Percentiles rank a stretch among this genome's conserved stretches.
These are phyloP conservation scores for Chytridium lagenaria DNA, from an alignment of 371 early-diverging fungal genomes.

Conservation along the genomic window DNA sequence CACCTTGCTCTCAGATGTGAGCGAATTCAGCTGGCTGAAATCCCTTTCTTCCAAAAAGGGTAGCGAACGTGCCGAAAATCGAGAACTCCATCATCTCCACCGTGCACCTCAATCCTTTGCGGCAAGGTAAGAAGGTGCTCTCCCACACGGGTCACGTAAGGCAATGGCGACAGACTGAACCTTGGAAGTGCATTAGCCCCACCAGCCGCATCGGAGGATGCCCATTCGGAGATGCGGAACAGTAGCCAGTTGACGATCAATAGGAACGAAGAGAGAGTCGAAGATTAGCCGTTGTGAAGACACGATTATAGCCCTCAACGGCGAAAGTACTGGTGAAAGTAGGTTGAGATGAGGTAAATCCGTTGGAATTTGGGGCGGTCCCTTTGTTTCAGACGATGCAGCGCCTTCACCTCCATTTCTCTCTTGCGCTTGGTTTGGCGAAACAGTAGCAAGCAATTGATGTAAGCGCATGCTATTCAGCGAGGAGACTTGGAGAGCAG, in stretches of 20 bases:
- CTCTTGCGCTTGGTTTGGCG: background rate
- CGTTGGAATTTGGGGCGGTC: background rate
- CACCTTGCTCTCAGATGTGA: too few relatives aligned
- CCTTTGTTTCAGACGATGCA: background rate
- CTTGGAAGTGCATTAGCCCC: slow-evolving; percentile 51
- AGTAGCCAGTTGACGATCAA: slow-evolving; percentile 54
- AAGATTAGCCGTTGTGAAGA: slow-evolving; percentile 66
- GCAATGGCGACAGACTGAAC: slow-evolving; percentile 67
- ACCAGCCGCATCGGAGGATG: slow-evolving; percentile 21
- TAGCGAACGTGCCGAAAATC: slow-evolving; percentile 62
- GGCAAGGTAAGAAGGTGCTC: slow-evolving; percentile 72
- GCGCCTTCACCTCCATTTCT: too few relatives aligned
- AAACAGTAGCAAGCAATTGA: slow-evolving; percentile 37
- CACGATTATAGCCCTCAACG: slow-evolving; percentile 42
- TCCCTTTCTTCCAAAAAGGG: slow-evolving; percentile 55
- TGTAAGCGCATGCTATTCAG: slow-evolving; percentile 61
- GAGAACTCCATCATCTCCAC: slow-evolving; percentile 57
- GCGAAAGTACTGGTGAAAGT: background rate
- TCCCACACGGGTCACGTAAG: slow-evolving; percentile 72
- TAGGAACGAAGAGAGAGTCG: slow-evolving; percentile 62
- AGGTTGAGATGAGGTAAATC: slow-evolving; percentile 6
- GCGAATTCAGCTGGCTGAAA: slow-evolving; percentile 21
- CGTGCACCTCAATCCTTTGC: slow-evolving; percentile 71
- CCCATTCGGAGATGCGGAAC: slow-evolving; percentile 59
- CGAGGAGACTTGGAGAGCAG: slow-evolving; percentile 59